Conservation (phyloP, 257 asterid species). For the Euphrasia confusa region DNA sequence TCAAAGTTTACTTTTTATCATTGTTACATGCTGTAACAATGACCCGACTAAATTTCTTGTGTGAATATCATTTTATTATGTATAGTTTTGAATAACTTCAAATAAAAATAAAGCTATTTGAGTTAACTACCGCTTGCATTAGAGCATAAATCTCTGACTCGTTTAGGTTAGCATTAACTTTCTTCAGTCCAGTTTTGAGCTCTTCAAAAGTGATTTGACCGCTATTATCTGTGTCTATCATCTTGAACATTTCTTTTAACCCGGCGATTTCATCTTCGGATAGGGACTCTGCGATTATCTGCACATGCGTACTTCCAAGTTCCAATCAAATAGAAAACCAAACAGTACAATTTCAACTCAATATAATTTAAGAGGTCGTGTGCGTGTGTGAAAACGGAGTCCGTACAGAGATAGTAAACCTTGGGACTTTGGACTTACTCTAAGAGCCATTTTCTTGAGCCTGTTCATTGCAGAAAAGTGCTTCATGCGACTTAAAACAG, state of each 20-base stretch:
- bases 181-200: constrained; percentile 80
- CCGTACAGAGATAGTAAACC: not conserved
- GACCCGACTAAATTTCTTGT: too few species aligned
- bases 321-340: not conserved
- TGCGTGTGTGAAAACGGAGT: not conserved
- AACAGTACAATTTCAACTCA: too few species aligned
- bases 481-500: constrained; percentile 89
- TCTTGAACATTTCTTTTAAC: constrained; percentile 78
- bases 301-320: constrained; percentile 17
- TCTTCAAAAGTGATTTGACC: constrained; percentile 90
- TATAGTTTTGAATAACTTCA: too few species aligned
- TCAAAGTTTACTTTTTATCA: too few species aligned
- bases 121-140: constrained; percentile 81
- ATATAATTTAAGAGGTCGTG: too few species aligned
- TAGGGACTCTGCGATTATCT: constrained; percentile 83
- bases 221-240: constrained; percentile 85
- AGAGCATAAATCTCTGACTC: constrained; percentile 92
- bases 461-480: constrained; percentile 95
- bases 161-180: constrained; percentile 81
- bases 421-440: constrained; percentile 47
- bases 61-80: too few species aligned
- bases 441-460: constrained; percentile 95
- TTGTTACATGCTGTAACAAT: too few species aligned
- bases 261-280: constrained; percentile 98
- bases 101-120: not conserved